A percentile compares a stretch with the other conserved stretches of the same genome.
phyloP scores from a whole-genome alignment of 148 eudicot species.

The Rhododendron simsii region DNA sequence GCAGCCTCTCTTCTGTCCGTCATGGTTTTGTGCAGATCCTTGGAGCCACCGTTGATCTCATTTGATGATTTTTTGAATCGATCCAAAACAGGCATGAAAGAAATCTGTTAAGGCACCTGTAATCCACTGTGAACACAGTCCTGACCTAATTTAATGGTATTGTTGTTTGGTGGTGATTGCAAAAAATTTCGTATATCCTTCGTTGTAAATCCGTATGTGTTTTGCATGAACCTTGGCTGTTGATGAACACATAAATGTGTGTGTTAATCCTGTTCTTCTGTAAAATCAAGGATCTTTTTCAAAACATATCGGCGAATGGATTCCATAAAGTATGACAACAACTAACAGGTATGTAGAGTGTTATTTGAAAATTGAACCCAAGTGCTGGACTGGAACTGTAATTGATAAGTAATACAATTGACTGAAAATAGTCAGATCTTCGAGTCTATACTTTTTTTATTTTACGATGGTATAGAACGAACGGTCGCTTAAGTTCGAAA shows the following conservation, averaged over 20 bases:
- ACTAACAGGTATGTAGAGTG: background rate
- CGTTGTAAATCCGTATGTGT: background rate
- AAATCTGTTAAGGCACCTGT: too few relatives aligned
- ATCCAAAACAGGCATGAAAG: too few relatives aligned
- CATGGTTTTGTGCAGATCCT: too few relatives aligned
- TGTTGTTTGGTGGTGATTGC: background rate
- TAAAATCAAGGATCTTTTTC: background rate
- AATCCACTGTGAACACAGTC: too few relatives aligned
- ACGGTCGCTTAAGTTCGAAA: background rate
- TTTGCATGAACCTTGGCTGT: background rate
- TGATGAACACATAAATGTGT: background rate
- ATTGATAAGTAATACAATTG: background rate
- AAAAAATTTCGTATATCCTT: background rate
- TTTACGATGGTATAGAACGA: background rate
- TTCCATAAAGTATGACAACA: background rate
- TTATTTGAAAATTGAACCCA: background rate
- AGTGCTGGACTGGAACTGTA: background rate
- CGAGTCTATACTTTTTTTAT: background rate
- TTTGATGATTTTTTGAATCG: too few relatives aligned
- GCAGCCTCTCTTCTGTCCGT: too few relatives aligned
- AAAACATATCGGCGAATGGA: background rate
- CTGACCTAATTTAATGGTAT: too few relatives aligned
- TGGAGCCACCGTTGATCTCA: too few relatives aligned
- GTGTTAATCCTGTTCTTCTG: background rate
- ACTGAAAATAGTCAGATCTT: background rate